phyloP scores from a whole-genome alignment of 192 early-diverging fungal genomes.

The Phycomyces nitens region DNA sequence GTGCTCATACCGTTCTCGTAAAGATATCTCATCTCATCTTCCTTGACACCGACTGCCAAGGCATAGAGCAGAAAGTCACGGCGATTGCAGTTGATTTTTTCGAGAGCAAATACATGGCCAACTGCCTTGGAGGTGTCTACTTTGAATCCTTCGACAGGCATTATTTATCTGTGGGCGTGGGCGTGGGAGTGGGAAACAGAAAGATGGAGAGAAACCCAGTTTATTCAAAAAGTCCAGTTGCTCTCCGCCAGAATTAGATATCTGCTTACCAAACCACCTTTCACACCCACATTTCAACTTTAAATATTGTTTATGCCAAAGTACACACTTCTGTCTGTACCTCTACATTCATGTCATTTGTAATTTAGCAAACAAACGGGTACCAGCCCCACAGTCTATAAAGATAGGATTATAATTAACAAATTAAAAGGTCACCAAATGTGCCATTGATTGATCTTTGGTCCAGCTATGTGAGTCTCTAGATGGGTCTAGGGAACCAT shows the following conservation, averaged over 20 bases:
- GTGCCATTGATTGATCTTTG: too few relatives aligned
- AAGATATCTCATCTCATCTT: slow-evolving; percentile 57
- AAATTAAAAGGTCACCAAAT: too few relatives aligned
- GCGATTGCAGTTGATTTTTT: slow-evolving; percentile 53
- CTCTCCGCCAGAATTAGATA: too few relatives aligned
- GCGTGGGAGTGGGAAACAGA: background rate
- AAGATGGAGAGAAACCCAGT: background rate
- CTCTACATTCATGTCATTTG: background rate
- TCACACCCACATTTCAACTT: too few relatives aligned
- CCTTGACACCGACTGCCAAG: slow-evolving; percentile 57
- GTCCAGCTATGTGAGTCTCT: too few relatives aligned
- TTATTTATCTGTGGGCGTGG: background rate
- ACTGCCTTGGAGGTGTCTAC: slow-evolving; percentile 59
- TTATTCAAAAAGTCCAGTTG: background rate
- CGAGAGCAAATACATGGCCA: slow-evolving; percentile 41
- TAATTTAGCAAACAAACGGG: too few relatives aligned
- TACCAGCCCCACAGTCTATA: too few relatives aligned
- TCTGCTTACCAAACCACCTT: too few relatives aligned
- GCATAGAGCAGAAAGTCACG: slow-evolving; percentile 76
- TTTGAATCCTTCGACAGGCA: slow-evolving; percentile 24
- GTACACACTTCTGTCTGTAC: background rate
- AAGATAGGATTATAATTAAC: too few relatives aligned
- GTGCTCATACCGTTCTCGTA: slow-evolving; percentile 52
- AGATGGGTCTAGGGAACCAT: background rate
- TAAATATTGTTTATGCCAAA: too few relatives aligned